A percentile compares a stretch with the other conserved stretches of the same genome.
phyloP scores from a whole-genome alignment of 2,329 filamentous ascomycete genomes.

The Fusarium sororula region DNA sequence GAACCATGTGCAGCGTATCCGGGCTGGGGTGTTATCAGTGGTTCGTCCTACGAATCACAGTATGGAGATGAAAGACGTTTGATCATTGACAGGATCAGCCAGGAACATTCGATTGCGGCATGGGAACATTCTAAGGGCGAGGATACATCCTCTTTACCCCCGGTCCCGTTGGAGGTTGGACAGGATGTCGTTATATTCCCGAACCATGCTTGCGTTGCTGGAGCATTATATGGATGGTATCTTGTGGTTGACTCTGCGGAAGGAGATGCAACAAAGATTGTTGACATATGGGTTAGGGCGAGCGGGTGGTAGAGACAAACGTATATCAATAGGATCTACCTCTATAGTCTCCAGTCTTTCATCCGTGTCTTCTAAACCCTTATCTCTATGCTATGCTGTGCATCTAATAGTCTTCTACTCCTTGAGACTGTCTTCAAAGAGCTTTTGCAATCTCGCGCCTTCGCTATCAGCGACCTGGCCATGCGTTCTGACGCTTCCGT shows the following conservation, averaged over 20 bases:
- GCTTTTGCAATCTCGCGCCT: background rate
- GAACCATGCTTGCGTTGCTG: conserved; percentile 72
- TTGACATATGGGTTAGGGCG: conserved; percentile 70
- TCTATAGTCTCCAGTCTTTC: background rate
- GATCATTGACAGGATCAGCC: conserved; percentile 69
- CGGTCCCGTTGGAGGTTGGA: conserved; percentile 57
- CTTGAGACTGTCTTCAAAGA: fast-evolving
- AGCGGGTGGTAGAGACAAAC: conserved; percentile 54
- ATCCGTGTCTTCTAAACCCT: fast-evolving
- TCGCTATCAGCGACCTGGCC: background rate
- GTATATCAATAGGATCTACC: background rate
- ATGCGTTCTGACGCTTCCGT: background rate
- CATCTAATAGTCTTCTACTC: fast-evolving
- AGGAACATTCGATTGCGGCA: conserved; percentile 69
- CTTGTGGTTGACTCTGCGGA: conserved; percentile 55
- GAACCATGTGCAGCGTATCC: conserved; percentile 69
- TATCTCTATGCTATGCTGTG: fast-evolving
- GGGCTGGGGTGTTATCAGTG: conserved; percentile 68
- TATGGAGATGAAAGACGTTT: conserved; percentile 42
- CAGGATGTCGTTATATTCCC: conserved; percentile 60
- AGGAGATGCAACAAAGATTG: conserved; percentile 49
- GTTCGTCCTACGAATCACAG: conserved; percentile 31
- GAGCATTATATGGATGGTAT: conserved; percentile 69
- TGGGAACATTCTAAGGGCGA: conserved; percentile 51
- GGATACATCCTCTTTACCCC: background rate